Evolutionary conservation across 306 rosid genomes (phyloP), one percentile per base, ranked within the genome.

Genomic region (Argentina anserina): DNA sequence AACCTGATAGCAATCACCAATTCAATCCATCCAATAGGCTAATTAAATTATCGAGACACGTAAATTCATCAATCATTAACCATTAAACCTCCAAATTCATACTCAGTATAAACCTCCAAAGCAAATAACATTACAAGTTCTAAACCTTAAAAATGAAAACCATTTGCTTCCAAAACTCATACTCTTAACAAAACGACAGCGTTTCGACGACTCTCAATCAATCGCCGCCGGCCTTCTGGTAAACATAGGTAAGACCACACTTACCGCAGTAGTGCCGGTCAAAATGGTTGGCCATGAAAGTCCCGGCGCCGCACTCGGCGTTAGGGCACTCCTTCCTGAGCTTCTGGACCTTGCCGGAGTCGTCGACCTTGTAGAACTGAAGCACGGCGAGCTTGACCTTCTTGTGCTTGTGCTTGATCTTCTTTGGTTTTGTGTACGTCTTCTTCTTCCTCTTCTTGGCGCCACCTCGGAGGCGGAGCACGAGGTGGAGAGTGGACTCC

Each of bases 261-360:
- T 66, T 41, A 26, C 70, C 52, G 28, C 71, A 42, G 36, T 67
- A 67, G 31, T 67, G 71, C 34, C 71, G 12, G 11, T 67, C 52
- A 43, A 67, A 67, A 26, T 67, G 70, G 55, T 66, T 66, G 9
- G 49, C 71, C 71, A 66, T 66, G 50, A 42, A 67, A 42, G 71
- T 67, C n/a, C 71, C 36, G 20, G 71, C 71, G 21, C 71, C 55
- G 31, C 71, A 67, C 71, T 67, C 71, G n/a, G 34, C 71, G 1
- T 67, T 42, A 7, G 71, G 71, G 52, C 55, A 67, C 55, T 67
- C 71, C 52, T 67, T 67, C 71, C 71, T 67, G 4, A 67, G 52
- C 55, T 43, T 66, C 52, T 39, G 71, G 11, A 66, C 55, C 71
- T 66, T 66, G 12, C 71, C 71, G 12, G 49, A 66, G 31, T 66